phyloP scores from a whole-genome alignment of 1,284 basidiomycete genomes.

The Pterulicium gracile region DNA sequence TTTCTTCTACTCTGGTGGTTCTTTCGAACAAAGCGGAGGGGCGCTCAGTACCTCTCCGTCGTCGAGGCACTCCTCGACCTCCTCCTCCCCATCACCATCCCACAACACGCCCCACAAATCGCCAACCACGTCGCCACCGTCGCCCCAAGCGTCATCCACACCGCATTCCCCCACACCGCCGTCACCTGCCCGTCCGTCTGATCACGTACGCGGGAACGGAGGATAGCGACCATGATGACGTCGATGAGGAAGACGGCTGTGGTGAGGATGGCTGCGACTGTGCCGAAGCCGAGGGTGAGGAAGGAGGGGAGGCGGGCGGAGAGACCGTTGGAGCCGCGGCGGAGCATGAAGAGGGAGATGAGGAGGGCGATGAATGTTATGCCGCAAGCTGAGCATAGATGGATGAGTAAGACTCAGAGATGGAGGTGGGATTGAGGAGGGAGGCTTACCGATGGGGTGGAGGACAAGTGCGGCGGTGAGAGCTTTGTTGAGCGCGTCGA shows the following conservation, averaged over 20 bases:
- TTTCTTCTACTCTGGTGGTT: no score
- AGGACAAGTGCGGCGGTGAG: constrained; percentile 26
- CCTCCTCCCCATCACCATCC: constrained; percentile 13
- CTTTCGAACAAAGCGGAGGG: no score
- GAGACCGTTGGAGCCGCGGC: constrained; percentile 25
- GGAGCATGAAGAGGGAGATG: constrained; percentile 34
- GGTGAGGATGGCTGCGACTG: constrained; percentile 31
- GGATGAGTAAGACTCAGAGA: constrained; percentile 4
- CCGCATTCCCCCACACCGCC: constrained; percentile 36
- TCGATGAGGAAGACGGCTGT: constrained; percentile 45
- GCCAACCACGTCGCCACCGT: constrained; percentile 37
- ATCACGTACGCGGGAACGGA: constrained; percentile 29
- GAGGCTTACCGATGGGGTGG: constrained; percentile 33
- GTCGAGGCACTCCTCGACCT: no score
- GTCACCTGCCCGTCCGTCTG: constrained; percentile 28
- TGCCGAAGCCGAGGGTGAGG: constrained; percentile 20
- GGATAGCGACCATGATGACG: constrained; percentile 36
- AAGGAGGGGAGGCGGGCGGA: constrained; percentile 21
- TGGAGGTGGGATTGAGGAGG: constrained; percentile 1
- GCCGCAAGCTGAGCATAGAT: constrained; percentile 28
- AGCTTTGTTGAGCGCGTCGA: constrained; percentile 29
- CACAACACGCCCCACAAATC: constrained; percentile 27
- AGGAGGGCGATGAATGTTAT: constrained; percentile 42
- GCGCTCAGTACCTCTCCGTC: no score
- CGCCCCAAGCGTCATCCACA: constrained; percentile 41